These are phyloP conservation scores for Cystofilobasidium macerans DNA, from an alignment of 768 basidiomycete genomes.

Conservation along the genomic window DNA sequence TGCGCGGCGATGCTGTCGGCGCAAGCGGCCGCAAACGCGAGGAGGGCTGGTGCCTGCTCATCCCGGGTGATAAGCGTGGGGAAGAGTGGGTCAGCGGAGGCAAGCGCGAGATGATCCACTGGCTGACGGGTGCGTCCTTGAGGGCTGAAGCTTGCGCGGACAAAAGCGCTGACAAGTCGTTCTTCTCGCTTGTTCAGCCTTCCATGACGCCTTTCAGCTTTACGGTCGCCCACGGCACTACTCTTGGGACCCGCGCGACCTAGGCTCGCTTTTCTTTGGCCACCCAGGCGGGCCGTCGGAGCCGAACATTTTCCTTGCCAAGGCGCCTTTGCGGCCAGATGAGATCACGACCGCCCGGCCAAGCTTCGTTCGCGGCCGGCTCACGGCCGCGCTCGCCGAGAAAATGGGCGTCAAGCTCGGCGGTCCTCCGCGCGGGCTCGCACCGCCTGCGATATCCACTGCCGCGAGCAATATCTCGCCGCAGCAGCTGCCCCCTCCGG, in stretches of 20 bases:
- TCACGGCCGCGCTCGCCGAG: constrained; percentile 11
- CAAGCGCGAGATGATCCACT: constrained; percentile 76
- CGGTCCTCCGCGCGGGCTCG: background rate
- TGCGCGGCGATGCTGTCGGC: constrained; percentile 61
- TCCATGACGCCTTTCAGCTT: constrained; percentile 75
- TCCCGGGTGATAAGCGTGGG: constrained; percentile 54
- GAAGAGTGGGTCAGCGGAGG: constrained; percentile 26
- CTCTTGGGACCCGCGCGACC: constrained; percentile 80
- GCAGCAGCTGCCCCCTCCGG: too few species aligned
- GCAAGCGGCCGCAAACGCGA: constrained; percentile 48
- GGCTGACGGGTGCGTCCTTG: constrained; percentile 60
- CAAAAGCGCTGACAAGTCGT: background rate
- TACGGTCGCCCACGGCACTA: constrained; percentile 80
- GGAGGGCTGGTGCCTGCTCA: constrained; percentile 72
- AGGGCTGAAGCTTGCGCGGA: too few species aligned
- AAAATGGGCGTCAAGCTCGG: background rate
- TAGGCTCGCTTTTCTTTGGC: constrained; percentile 76
- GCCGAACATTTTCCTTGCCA: constrained; percentile 17
- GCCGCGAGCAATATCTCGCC: background rate
- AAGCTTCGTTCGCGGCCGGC: constrained; percentile 18
- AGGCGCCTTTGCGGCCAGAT: background rate
- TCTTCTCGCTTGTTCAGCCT: constrained; percentile 41
- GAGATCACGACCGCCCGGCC: constrained; percentile 16
- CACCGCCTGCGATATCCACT: too few species aligned
- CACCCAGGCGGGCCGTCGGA: constrained; percentile 61